phyloP scores from a whole-genome alignment of 768 basidiomycete genomes.

The Zangia roseola region DNA sequence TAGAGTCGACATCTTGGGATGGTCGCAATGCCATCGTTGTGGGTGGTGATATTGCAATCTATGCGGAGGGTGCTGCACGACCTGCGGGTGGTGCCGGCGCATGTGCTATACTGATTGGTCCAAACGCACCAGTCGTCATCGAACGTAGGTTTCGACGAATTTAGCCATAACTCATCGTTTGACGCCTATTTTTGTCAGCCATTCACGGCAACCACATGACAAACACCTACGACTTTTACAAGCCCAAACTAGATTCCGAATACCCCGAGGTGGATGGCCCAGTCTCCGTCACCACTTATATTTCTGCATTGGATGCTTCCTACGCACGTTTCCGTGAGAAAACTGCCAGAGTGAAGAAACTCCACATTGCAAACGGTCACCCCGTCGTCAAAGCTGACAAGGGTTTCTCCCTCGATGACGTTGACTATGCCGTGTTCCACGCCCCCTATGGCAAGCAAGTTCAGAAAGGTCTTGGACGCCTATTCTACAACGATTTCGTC shows the following conservation, averaged over 20 bases:
- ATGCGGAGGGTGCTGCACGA: constrained; percentile 92
- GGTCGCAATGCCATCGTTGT: constrained; percentile 97
- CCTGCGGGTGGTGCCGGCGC: constrained; percentile 98
- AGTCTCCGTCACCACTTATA: constrained; percentile 92
- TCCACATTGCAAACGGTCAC: constrained; percentile 34
- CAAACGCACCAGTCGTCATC: constrained; percentile 90
- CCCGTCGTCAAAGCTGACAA: constrained; percentile 32
- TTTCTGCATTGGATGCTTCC: constrained; percentile 87
- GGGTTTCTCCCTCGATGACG: constrained; percentile 70
- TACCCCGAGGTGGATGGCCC: constrained; percentile 98
- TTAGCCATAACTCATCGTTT: constrained; percentile 1
- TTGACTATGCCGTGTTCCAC: constrained; percentile 96
- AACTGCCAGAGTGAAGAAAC: constrained; percentile 61
- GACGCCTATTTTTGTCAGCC: constrained; percentile 48
- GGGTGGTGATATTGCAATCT: constrained; percentile 95
- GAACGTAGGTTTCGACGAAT: constrained; percentile 68
- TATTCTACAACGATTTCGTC: constrained; percentile 92
- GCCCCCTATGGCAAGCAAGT: constrained; percentile 99
- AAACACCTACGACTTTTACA: constrained; percentile 99
- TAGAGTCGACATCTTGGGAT: constrained; percentile 95
- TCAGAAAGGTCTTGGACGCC: constrained; percentile 92
- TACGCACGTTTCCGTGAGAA: constrained; percentile 87
- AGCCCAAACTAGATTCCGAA: constrained; percentile 92
- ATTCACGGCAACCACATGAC: constrained; percentile 96
- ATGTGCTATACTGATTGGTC: constrained; percentile 92